Percentiles rank a stretch among this genome's conserved stretches.
Evolutionary conservation across 257 asterid species (phyloP).

Genomic region (Rauvolfia tetraphylla): DNA sequence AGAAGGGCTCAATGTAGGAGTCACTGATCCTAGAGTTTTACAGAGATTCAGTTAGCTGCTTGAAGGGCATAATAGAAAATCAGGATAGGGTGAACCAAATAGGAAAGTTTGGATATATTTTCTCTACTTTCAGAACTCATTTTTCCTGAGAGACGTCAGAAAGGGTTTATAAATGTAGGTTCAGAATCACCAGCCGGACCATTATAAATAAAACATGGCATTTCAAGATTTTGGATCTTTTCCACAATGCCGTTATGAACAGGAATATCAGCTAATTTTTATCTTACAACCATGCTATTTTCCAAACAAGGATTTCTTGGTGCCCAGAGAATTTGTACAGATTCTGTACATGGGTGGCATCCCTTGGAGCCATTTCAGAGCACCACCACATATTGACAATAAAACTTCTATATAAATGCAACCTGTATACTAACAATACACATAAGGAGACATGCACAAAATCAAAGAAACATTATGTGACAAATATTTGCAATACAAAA

Average conservation of each 20-base stretch:
- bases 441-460: background rate
- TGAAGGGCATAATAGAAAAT: background rate
- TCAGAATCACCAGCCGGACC: background rate
- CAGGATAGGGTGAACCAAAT: background rate
- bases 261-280: slow-evolving; percentile 1
- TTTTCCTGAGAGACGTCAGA: background rate
- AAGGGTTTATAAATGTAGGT: background rate
- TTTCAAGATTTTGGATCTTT: background rate
- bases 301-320: background rate
- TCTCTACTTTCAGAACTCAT: background rate
- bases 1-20: background rate
- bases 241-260: background rate
- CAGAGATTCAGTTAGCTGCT: too few relatives aligned
- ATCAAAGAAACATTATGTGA: background rate
- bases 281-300: background rate
- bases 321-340: background rate
- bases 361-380: background rate
- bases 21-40: background rate
- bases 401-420: background rate
- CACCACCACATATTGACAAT: background rate
- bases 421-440: background rate
- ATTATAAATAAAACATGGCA: background rate
- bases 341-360: background rate
- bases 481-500: background rate
- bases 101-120: background rate